phyloP scores from a whole-genome alignment of 306 rosid genomes.

The Vachellia pachyceras region DNA sequence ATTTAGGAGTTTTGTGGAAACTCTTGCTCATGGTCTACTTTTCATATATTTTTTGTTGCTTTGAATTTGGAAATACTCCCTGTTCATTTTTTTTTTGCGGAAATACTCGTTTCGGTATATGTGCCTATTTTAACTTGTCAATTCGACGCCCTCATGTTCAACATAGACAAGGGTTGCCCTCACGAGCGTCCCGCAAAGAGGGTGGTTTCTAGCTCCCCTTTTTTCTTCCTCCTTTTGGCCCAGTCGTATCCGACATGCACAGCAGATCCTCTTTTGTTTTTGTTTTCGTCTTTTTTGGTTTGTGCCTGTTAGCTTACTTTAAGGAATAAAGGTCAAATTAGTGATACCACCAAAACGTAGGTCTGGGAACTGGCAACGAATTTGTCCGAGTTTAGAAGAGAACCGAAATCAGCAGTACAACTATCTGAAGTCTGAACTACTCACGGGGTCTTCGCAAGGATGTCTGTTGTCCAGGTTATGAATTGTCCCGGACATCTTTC shows the following conservation, averaged over 20 bases:
- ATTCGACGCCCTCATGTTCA: not conserved
- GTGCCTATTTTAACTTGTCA: not conserved
- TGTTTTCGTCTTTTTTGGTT: too few relatives aligned
- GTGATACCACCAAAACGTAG: not conserved
- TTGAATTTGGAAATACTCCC: not conserved
- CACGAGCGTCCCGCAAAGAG: not conserved
- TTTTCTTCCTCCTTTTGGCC: not conserved
- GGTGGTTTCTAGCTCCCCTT: not conserved
- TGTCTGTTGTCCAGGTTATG: too few relatives aligned
- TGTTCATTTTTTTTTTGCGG: too few relatives aligned
- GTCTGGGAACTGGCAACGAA: not conserved
- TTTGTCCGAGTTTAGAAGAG: not conserved
- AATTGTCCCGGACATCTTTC: too few relatives aligned
- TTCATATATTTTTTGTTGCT: not conserved
- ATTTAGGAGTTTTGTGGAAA: not conserved
- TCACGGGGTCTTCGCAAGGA: too few relatives aligned
- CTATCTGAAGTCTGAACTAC: too few relatives aligned
- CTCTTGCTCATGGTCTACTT: not conserved
- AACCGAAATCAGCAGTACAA: not conserved
- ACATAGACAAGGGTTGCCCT: not conserved
- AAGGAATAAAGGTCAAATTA: not conserved
- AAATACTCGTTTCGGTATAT: not conserved
- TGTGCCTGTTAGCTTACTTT: too few relatives aligned
- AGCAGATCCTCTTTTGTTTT: not conserved
- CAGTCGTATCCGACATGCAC: not conserved